phyloP scores from a whole-genome alignment of 441 rosid species.

The Manihot esculenta region DNA sequence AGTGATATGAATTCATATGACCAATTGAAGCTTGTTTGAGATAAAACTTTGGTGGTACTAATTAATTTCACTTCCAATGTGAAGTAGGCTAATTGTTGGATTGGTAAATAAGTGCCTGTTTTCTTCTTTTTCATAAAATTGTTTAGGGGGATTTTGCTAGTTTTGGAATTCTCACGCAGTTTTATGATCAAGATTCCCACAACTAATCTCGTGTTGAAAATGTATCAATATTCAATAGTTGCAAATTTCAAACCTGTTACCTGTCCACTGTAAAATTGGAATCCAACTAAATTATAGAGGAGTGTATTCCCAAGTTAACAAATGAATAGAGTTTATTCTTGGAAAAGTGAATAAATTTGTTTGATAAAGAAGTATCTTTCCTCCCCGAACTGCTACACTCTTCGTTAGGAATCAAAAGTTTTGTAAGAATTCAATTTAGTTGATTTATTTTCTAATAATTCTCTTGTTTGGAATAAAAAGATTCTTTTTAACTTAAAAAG shows the following conservation, averaged over 20 bases:
- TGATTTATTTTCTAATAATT: too few relatives aligned
- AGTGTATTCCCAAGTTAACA: background rate
- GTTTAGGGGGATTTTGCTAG: background rate
- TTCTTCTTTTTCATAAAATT: background rate
- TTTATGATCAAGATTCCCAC: too few relatives aligned
- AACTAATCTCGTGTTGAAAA: background rate
- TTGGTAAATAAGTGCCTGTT: background rate
- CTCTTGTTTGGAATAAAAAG: too few relatives aligned
- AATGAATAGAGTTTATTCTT: background rate
- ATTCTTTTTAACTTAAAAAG: too few relatives aligned
- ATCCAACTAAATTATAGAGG: background rate
- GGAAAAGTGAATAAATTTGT: background rate
- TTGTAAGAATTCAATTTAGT: too few relatives aligned
- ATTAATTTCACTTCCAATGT: background rate
- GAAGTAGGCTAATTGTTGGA: background rate
- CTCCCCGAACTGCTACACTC: too few relatives aligned
- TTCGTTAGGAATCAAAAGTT: too few relatives aligned
- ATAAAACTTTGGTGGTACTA: background rate
- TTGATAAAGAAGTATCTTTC: background rate
- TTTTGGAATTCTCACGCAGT: background rate
- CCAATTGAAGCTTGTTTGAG: background rate
- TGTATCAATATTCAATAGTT: background rate
- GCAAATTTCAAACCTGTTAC: background rate
- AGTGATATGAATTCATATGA: slow-evolving; percentile 6
- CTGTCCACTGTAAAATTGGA: background rate